Base-by-base conservation (phyloP, 805 yeast genomes). In the Metschnikowia dekortorum region DNA sequence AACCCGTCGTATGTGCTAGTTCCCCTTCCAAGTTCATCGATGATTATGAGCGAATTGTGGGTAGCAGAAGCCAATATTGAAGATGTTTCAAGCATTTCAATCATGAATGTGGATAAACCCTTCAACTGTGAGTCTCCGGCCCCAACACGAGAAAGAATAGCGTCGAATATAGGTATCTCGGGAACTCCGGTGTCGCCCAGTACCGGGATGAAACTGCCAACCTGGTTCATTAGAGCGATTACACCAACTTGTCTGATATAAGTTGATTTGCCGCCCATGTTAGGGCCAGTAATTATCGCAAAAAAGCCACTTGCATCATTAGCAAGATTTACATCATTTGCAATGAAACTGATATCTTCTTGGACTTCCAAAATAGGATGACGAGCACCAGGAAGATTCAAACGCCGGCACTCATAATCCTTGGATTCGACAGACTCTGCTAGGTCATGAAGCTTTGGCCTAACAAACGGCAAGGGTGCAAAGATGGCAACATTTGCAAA, bases 101-200 rank as follows among this genome's bases (percentile, higher is more conserved):
- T 88, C 88, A 88, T 87, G 61, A 94, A 94, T 0, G 99, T 94
- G 0, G 98, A 91, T 30, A 94, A 89, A 28, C 99, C 99, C 67
- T 92, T 91, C 62, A 94, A 75, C 68, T 94, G 99, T 0, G 97
- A 92, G 66, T 94, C 99, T 10, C 97, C 96, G 2, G 99, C 98
- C 9, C 99, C 99, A n/a, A 94, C 97, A 63, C 99, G 82, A 11
- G 98, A 95, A 52, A 94, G 76, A 5, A 94, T 85, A 1, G 96
- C 89, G 68, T 94, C 99, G 54, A 92, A 89, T 1, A 94, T 74
- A 10, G 89, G 83, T 28, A 94, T 65, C 60, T 89, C 91, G 0
- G 97, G 91, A 2, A 53, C 52, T 8, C 44, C 51, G 9, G 53
- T 55, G 6, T 60, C 67, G 33, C 76, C 83, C 10, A 72, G 71